These are phyloP conservation scores for Populus hybrid DNA, from an alignment of 441 rosid genomes.

Conservation along the genomic window DNA sequence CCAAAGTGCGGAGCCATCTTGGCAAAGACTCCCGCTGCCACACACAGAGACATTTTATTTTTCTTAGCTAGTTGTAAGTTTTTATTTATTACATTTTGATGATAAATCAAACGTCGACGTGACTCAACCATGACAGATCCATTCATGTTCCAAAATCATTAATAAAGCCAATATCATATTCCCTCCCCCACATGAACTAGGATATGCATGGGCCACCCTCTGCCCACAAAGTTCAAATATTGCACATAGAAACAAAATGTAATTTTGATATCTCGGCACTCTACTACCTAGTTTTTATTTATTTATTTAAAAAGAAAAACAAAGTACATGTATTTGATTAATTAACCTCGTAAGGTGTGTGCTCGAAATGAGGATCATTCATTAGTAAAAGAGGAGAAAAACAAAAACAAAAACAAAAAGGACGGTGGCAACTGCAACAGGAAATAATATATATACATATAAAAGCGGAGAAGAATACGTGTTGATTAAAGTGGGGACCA, in stretches of 20 bases:
- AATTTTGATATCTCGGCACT: not conserved
- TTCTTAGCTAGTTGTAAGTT: not conserved
- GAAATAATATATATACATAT: not conserved
- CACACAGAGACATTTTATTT: not conserved
- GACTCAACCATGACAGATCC: conserved; percentile 55
- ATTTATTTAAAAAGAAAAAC: not conserved
- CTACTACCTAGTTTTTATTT: no score
- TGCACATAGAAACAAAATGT: not conserved
- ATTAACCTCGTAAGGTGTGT: not conserved
- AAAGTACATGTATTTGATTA: not conserved
- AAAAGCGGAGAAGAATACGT: not conserved
- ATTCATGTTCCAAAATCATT: conserved; percentile 5
- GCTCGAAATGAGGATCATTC: not conserved
- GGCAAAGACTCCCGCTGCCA: conserved; percentile 12
- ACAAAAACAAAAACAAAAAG: not conserved
- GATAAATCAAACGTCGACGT: conserved; percentile 48
- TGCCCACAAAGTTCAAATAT: not conserved
- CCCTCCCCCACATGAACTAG: not conserved
- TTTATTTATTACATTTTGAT: conserved; percentile 5
- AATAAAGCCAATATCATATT: conserved; percentile 20
- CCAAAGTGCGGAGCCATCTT: not conserved
- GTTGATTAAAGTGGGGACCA: conserved; percentile 23
- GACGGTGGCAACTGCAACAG: conserved; percentile 8
- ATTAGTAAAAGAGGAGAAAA: not conserved
- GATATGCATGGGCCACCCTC: conserved; percentile 27